A percentile compares a stretch with the other conserved stretches of the same genome.
Evolutionary conservation across 768 basidiomycete genomes (phyloP).

Genomic region (Tricholoma saponaceum): DNA sequence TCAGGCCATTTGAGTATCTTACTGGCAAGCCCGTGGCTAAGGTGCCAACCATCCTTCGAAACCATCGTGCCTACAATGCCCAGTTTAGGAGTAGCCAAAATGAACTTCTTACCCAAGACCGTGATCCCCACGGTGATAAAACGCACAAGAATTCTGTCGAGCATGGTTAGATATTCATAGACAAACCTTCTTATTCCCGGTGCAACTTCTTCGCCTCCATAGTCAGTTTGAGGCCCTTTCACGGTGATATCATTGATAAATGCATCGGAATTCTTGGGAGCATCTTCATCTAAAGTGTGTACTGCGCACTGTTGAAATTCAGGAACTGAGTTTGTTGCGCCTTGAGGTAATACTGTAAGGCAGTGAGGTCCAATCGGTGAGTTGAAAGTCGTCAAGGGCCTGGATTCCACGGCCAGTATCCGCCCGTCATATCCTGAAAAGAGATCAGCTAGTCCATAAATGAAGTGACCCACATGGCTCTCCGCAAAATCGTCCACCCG

Average conservation of each 20-base stretch:
- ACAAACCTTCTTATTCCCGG: constrained; percentile 23
- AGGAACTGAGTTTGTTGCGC: constrained; percentile 27
- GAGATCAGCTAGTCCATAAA: neutral
- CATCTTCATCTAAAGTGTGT: constrained; percentile 13
- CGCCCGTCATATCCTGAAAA: neutral
- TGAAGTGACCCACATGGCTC: neutral
- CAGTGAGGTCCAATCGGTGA: constrained; percentile 18
- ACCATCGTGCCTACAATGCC: constrained; percentile 28
- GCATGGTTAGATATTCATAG: constrained; percentile 18
- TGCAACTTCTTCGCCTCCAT: constrained; percentile 12
- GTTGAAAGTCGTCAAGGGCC: constrained; percentile 26
- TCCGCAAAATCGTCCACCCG: neutral
- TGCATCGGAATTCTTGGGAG: constrained; percentile 5
- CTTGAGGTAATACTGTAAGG: constrained; percentile 25
- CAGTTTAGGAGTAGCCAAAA: constrained; percentile 15
- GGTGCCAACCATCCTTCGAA: constrained; percentile 23
- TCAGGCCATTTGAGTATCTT: constrained; percentile 26
- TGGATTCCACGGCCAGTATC: neutral
- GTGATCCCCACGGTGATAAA: constrained; percentile 26
- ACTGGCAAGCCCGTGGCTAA: constrained; percentile 17
- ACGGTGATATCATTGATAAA: constrained; percentile 19
- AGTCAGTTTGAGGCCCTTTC: constrained; percentile 13
- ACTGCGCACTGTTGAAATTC: constrained; percentile 26
- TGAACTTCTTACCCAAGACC: constrained; percentile 25
- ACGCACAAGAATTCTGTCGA: constrained; percentile 18